These are phyloP conservation scores for Blastobotrys parvus DNA, from an alignment of 805 yeast genomes.

Conservation along the genomic window DNA sequence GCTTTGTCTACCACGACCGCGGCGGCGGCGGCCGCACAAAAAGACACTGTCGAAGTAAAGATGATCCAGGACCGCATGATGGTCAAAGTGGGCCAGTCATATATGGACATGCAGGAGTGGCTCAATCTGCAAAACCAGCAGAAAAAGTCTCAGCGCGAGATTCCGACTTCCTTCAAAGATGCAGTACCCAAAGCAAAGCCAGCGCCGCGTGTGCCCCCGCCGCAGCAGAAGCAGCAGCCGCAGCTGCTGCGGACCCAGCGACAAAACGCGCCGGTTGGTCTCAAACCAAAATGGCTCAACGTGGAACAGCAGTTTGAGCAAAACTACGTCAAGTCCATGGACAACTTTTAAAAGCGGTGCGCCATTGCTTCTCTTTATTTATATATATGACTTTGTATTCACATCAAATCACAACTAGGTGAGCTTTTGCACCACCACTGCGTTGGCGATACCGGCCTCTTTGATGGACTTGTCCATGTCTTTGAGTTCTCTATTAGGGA, in stretches of 20 bases:
- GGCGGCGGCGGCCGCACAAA: too few species aligned
- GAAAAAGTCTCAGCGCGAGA: too few species aligned
- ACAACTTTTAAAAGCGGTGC: conserved; percentile 3
- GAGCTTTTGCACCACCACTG: conserved; percentile 79
- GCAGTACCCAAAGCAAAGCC: too few species aligned
- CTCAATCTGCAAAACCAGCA: conserved; percentile 15
- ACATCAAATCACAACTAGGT: neutral
- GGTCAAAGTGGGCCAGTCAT: conserved; percentile 16
- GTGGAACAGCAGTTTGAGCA: neutral
- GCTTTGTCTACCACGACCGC: too few species aligned
- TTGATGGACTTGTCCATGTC: conserved; percentile 49
- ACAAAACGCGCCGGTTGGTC: too few species aligned
- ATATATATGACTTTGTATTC: too few species aligned
- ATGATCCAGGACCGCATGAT: conserved; percentile 22
- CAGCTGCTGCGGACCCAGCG: neutral
- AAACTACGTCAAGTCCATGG: conserved; percentile 1
- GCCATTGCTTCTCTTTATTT: too few species aligned
- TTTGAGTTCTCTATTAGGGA: conserved; percentile 70
- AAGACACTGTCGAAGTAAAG: conserved; percentile 13
- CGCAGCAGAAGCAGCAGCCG: too few species aligned
- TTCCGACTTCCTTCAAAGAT: too few species aligned
- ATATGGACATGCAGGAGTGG: conserved; percentile 26
- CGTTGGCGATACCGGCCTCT: conserved; percentile 68
- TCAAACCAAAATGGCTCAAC: too few species aligned
- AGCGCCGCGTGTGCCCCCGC: too few species aligned